These are phyloP conservation scores for Claviceps humidiphila DNA, from an alignment of 2,329 filamentous ascomycete species.

Conservation along the genomic window DNA sequence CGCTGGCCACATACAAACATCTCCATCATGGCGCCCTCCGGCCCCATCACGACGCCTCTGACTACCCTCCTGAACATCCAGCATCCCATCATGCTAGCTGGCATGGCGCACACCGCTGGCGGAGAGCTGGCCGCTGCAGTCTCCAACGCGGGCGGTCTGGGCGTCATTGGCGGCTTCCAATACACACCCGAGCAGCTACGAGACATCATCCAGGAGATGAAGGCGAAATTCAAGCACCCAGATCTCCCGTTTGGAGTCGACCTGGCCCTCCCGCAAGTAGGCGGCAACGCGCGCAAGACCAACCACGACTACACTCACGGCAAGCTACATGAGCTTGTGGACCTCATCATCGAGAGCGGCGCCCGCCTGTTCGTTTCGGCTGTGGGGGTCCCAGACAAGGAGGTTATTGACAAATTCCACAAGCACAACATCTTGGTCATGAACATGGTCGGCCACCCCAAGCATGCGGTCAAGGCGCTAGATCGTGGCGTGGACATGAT, in stretches of 20 bases:
- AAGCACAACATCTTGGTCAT: conserved; percentile 71
- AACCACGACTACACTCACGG: conserved; percentile 95
- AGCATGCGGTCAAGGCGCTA: conserved; percentile 80
- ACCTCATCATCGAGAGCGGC: conserved; percentile 74
- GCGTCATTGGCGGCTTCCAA: conserved; percentile 58
- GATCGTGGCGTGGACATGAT: conserved; percentile 80
- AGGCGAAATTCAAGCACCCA: conserved; percentile 52
- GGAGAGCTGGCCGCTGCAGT: conserved; percentile 72
- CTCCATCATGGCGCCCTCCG: conserved; percentile 25
- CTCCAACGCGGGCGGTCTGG: conserved; percentile 76
- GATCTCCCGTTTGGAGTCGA: conserved; percentile 80
- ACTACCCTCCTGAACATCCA: conserved; percentile 68
- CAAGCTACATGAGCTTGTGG: conserved; percentile 74
- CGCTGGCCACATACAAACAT: not conserved
- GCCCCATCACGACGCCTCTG: conserved; percentile 61
- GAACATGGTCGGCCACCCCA: conserved; percentile 95
- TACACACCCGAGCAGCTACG: conserved; percentile 65
- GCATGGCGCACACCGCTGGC: conserved; percentile 80
- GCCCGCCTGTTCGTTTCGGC: conserved; percentile 77
- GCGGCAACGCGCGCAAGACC: conserved; percentile 69
- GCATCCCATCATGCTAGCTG: conserved; percentile 83
- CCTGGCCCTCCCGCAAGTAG: conserved; percentile 80
- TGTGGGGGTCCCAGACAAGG: conserved; percentile 69
- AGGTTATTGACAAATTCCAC: conserved; percentile 65
- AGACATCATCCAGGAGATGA: conserved; percentile 74